Evolutionary conservation across 2,329 filamentous ascomycete genomes (phyloP).

Genomic region (Pyrenochaeta sp.): DNA sequence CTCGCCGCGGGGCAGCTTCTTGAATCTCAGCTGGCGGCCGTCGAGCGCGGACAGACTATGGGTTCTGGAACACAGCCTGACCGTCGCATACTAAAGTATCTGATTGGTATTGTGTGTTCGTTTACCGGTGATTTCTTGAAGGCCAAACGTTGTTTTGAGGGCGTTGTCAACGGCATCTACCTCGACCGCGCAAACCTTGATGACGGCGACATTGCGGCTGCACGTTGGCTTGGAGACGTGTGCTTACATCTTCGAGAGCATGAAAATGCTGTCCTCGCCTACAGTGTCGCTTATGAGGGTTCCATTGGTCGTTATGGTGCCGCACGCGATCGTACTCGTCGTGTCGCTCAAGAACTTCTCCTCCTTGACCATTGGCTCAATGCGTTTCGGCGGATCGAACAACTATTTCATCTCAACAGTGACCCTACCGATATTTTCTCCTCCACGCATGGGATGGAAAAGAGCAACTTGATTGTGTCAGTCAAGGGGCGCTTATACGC

Average conservation of each 20-base stretch:
- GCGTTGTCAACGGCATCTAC: slow-evolving; percentile 34
- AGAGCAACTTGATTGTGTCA: slow-evolving; percentile 26
- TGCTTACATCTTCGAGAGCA: slow-evolving; percentile 41
- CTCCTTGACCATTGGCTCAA: slow-evolving; percentile 31
- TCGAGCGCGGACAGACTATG: slow-evolving; percentile 34
- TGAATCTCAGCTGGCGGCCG: slow-evolving; percentile 34
- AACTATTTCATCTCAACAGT: slow-evolving; percentile 24
- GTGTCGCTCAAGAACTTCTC: slow-evolving; percentile 28
- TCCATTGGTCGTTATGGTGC: slow-evolving; percentile 26
- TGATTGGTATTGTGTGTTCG: slow-evolving; percentile 38
- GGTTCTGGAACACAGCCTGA: slow-evolving; percentile 32
- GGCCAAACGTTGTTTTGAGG: slow-evolving; percentile 41
- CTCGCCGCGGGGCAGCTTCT: slow-evolving; percentile 24
- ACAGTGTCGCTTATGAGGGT: slow-evolving; percentile 39
- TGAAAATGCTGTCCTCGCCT: slow-evolving; percentile 38
- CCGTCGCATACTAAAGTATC: slow-evolving; percentile 33
- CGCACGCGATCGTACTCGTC: slow-evolving; percentile 19
- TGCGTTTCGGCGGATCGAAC: slow-evolving; percentile 22
- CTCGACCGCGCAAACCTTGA: slow-evolving; percentile 29
- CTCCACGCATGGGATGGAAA: slow-evolving; percentile 29
- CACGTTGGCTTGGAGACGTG: slow-evolving; percentile 44
- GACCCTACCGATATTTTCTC: slow-evolving; percentile 36
- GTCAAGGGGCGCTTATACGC: slow-evolving; percentile 16
- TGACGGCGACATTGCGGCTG: slow-evolving; percentile 44
- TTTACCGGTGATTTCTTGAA: slow-evolving; percentile 36